Base-by-base conservation (phyloP, 257 asterid species). In the Rauvolfia tetraphylla region DNA sequence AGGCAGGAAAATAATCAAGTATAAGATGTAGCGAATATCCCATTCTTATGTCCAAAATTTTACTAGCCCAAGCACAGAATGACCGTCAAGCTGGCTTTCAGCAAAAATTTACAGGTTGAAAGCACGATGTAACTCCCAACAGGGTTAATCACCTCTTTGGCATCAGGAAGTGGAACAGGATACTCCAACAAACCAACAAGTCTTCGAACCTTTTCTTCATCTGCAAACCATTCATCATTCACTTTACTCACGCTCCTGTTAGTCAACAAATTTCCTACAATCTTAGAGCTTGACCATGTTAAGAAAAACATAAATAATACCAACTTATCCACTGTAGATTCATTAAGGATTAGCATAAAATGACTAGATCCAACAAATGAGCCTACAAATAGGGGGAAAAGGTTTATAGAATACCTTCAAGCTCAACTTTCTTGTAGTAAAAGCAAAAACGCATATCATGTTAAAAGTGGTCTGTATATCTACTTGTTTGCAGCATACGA, bases 191-290 rank as follows among this genome's bases (percentile, higher is more conserved):
- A 84, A 73, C 98, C 98, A 83, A 92, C 95, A 85, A 84, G 71
- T 83, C 83, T 89, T 59, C 98, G 96, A 75, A 92, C 96, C 79
- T 88, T 90, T 76, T 85, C 96, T 88, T 92, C 98, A 86, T 90
- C 91, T 29, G 93, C 92, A 92, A 92, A 92, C 96, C 98, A 92
- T 88, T 89, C 98, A 85, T 92, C 98, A 83, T 90, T 89, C 86
- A 92, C 98, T 84, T 91, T 93, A 88, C 94, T 93, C 79, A 93
- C 92, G 85, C 95, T 87, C 98, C 98, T 93, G 97, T 81, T 77
- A 81, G 70, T 77, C 87, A 83, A 82, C 79, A 83, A 82, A 84
- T 78, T 69, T 48, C 76, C 44, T 34, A 63, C 48, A 75, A 54
- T 63, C 38, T 79, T 25, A 73, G 71, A 48, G 65, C 53, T 57